These are phyloP conservation scores for Santalum album DNA, from an alignment of 164 flowering plant species.

Conservation along the genomic window DNA sequence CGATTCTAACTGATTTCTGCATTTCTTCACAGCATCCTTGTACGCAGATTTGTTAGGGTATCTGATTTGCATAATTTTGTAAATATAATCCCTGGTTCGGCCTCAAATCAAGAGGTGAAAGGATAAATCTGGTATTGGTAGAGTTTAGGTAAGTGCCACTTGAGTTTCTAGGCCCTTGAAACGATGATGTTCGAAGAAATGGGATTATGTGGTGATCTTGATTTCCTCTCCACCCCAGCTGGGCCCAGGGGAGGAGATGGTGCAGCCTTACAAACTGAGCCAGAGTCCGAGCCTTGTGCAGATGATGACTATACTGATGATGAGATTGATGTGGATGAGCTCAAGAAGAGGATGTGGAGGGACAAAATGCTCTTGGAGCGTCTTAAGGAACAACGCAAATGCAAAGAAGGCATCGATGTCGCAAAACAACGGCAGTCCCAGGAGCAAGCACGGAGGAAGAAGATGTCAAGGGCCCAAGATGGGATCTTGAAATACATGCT, in stretches of 20 bases:
- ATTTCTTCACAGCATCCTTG: no score
- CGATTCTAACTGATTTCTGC: no score
- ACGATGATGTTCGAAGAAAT: neutral
- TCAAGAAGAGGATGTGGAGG: conserved; percentile 54
- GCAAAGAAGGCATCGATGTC: conserved; percentile 31
- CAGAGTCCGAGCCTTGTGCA: conserved; percentile 30
- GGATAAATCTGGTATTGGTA: no score
- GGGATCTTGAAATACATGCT: conserved; percentile 80
- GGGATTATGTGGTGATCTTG: neutral
- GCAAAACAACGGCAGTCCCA: conserved; percentile 46
- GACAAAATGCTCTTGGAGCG: conserved; percentile 34
- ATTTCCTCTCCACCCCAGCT: neutral
- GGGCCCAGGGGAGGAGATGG: conserved; percentile 9
- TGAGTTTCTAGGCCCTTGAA: no score
- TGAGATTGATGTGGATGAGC: conserved; percentile 48
- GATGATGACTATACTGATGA: conserved; percentile 48
- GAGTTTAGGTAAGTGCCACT: no score
- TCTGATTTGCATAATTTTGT: no score
- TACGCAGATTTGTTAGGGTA: no score
- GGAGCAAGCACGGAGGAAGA: conserved; percentile 80
- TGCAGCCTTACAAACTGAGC: conserved; percentile 20
- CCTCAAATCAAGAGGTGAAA: no score
- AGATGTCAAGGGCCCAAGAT: conserved; percentile 88
- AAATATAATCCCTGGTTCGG: no score
- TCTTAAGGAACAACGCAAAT: conserved; percentile 41